Evolutionary conservation across 805 yeast species (phyloP).

Genomic region (Schwanniomyces vanrijiae): DNA sequence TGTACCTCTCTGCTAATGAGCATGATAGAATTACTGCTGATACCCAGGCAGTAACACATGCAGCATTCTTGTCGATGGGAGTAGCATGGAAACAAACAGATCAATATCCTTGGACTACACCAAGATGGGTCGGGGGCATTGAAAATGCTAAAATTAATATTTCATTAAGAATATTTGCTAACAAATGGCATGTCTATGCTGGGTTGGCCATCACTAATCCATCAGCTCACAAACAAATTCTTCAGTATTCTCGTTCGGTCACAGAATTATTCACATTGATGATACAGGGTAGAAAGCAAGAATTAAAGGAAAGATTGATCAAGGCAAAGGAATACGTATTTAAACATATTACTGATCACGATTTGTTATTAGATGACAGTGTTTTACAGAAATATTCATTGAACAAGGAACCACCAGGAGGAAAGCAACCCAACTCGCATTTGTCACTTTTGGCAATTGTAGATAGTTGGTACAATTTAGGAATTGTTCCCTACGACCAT

Average conservation of each 20-base stretch:
- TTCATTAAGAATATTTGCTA: constrained; percentile 84
- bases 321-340: constrained; percentile 78
- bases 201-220: constrained; percentile 96
- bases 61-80: constrained; percentile 96
- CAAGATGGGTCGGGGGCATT: constrained; percentile 88
- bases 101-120: constrained; percentile 89
- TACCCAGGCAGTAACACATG: constrained; percentile 98
- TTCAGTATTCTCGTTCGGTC: constrained; percentile 83
- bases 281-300: constrained; percentile 65
- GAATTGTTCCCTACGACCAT: constrained; percentile 92
- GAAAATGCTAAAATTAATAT: constrained; percentile 96
- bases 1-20: constrained; percentile 75
- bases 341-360: constrained; percentile 58
- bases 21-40: constrained; percentile 97
- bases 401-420: constrained; percentile 66
- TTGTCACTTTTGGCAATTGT: constrained; percentile 85
- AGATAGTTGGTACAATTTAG: constrained; percentile 86
- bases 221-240: constrained; percentile 85
- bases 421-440: constrained; percentile 81
- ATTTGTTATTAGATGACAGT: constrained; percentile 72
- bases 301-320: constrained; percentile 55
- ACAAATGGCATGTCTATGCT: constrained; percentile 98
- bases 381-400: constrained; percentile 78
- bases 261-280: constrained; percentile 82
- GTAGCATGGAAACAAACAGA: constrained; percentile 84